Percentiles rank a stretch among this genome's conserved stretches.
Evolutionary conservation across 2,329 filamentous ascomycete species (phyloP).

Genomic region (Leptographium radiaticola): DNA sequence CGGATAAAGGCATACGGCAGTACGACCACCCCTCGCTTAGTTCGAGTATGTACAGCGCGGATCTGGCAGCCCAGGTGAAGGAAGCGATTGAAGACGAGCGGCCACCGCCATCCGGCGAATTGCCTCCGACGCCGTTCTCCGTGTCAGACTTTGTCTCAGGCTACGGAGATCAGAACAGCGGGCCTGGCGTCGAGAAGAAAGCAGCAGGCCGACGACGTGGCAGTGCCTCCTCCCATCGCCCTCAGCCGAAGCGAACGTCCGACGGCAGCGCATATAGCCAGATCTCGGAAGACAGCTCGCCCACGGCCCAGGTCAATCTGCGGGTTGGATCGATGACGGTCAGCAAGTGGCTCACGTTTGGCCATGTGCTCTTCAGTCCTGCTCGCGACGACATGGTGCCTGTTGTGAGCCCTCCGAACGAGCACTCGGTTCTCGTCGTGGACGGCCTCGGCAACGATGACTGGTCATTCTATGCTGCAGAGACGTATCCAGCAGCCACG

Average conservation of each 20-base stretch:
- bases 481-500: conserved; percentile 61
- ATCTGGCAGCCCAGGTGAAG: conserved; percentile 39
- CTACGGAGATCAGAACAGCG: conserved; percentile 24
- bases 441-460: conserved; percentile 80
- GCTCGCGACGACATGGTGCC: conserved; percentile 56
- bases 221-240: conserved; percentile 18
- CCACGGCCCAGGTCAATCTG: conserved; percentile 59
- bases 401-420: conserved; percentile 35
- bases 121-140: conserved; percentile 27
- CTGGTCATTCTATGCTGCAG: conserved; percentile 76
- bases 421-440: conserved; percentile 57
- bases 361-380: conserved; percentile 71
- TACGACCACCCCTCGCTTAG: conserved; percentile 19
- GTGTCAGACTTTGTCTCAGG: conserved; percentile 28
- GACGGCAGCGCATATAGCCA: conserved; percentile 31
- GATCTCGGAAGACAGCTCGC: conserved; percentile 44
- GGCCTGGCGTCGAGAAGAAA: conserved; percentile 10
- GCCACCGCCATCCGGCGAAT: conserved; percentile 15
- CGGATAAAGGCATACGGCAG: conserved; percentile 19
- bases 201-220: conserved; percentile 12
- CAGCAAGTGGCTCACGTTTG: conserved; percentile 79
- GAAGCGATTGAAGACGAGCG: conserved; percentile 30
- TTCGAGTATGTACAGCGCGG: conserved; percentile 40
- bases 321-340: conserved; percentile 72
- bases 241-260: conserved; percentile 20